A percentile compares a stretch with the other conserved stretches of the same genome.
Evolutionary conservation across 2,329 filamentous ascomycete genomes (phyloP).

Genomic region (Leptographium radiaticola): DNA sequence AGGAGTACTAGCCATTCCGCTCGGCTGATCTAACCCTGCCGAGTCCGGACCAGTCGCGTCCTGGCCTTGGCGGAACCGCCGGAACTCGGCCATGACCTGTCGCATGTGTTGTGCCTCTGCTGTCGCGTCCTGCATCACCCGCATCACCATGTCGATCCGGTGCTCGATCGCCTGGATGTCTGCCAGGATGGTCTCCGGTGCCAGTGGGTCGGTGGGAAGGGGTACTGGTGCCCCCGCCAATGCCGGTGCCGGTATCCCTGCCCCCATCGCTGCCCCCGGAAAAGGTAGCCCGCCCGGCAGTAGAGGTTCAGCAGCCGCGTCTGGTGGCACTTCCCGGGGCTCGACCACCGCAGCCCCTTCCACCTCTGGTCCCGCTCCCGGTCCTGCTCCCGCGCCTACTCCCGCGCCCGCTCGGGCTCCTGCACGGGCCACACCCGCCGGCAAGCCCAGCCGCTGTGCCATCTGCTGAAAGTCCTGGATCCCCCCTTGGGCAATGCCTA

Average conservation of each 20-base stretch:
- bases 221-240: background rate
- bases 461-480: conserved; percentile 51
- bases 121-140: conserved; percentile 43
- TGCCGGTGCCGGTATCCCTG: too few species aligned
- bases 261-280: too few species aligned
- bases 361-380: conserved; percentile 4
- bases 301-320: background rate
- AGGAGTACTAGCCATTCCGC: background rate
- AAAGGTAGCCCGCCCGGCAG: too few species aligned
- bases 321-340: background rate
- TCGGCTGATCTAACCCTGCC: background rate
- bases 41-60: background rate
- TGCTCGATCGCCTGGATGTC: conserved; percentile 56
- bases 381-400: background rate
- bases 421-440: conserved; percentile 16
- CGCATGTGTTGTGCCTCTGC: conserved; percentile 58
- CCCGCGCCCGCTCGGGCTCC: conserved; percentile 8
- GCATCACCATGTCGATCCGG: conserved; percentile 53
- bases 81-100: conserved; percentile 52
- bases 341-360: background rate
- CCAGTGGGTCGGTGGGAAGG: background rate
- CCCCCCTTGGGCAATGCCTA: conserved; percentile 64
- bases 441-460: conserved; percentile 46
- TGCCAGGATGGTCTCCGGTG: conserved; percentile 31
- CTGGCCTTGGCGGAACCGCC: conserved; percentile 45